Evolutionary conservation across 2,329 filamentous ascomycete genomes (phyloP).

Genomic region (Cyphellophora attinorum): DNA sequence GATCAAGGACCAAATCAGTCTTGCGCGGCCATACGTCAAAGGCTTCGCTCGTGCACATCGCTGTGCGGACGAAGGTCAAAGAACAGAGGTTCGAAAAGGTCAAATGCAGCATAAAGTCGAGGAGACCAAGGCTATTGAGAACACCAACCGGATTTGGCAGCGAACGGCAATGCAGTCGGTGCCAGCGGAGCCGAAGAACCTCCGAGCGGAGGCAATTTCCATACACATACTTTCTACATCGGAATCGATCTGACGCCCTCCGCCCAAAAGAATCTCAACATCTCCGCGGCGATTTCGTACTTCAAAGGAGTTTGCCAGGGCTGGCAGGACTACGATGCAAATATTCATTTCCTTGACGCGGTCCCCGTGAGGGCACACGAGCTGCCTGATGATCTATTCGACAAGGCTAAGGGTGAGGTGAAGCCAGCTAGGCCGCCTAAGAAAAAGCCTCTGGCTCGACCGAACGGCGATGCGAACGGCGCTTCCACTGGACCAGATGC

Average conservation of each 20-base stretch:
- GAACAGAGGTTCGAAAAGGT: slow-evolving; percentile 53
- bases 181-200: slow-evolving; percentile 31
- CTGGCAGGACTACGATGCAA: slow-evolving; percentile 65
- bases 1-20: slow-evolving; percentile 60
- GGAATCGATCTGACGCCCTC: slow-evolving; percentile 42
- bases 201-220: slow-evolving; percentile 44
- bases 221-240: slow-evolving; percentile 90
- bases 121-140: slow-evolving; percentile 40
- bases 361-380: slow-evolving; percentile 80
- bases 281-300: slow-evolving; percentile 66
- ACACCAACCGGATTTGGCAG: slow-evolving; percentile 40
- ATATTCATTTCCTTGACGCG: slow-evolving; percentile 70
- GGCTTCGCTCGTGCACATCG: slow-evolving; percentile 76
- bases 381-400: slow-evolving; percentile 83
- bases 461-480: slow-evolving; percentile 1
- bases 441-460: slow-evolving; percentile 25
- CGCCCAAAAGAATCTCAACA: slow-evolving; percentile 40
- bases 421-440: slow-evolving; percentile 54
- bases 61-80: slow-evolving; percentile 53
- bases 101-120: slow-evolving; percentile 51
- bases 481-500: slow-evolving; percentile 1
- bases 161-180: slow-evolving; percentile 30
- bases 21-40: slow-evolving; percentile 89
- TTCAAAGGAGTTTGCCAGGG: slow-evolving; percentile 75
- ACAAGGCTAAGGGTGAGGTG: slow-evolving; percentile 55